Percentiles rank a stretch among this genome's conserved stretches.
These are phyloP conservation scores for Salvia splendens DNA, from an alignment of 257 asterid genomes.

Conservation along the genomic window DNA sequence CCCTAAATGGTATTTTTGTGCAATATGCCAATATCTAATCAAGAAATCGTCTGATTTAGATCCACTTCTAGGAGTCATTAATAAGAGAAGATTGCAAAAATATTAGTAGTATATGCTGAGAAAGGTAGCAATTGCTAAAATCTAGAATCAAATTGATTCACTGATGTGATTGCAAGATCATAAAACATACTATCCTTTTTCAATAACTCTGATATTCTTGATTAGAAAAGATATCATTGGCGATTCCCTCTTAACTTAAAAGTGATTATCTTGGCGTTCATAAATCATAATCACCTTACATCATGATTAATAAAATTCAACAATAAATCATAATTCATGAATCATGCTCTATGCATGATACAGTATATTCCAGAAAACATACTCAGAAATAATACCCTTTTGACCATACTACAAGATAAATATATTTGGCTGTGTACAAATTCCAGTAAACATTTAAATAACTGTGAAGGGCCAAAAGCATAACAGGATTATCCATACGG, in stretches of 20 bases:
- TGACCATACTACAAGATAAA: conserved; percentile 9
- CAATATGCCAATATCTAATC: neutral
- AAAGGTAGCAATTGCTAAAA: neutral
- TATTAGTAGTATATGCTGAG: neutral
- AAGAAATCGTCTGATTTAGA: neutral
- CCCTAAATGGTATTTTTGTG: neutral
- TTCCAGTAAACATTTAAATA: conserved; percentile 15
- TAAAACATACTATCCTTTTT: neutral
- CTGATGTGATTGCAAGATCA: neutral
- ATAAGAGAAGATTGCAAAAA: neutral
- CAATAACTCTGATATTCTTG: neutral
- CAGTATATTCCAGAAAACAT: neutral
- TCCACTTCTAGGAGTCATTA: neutral
- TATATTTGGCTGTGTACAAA: neutral
- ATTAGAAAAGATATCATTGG: neutral
- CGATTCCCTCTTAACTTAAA: neutral
- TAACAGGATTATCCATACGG: neutral
- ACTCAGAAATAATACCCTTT: neutral
- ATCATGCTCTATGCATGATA: neutral
- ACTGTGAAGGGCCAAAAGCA: neutral
- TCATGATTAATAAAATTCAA: neutral
- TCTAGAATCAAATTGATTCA: neutral
- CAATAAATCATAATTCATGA: neutral
- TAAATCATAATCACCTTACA: neutral
- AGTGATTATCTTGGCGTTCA: neutral